phyloP scores from a whole-genome alignment of 495 filamentous ascomycete species.

The Penicillium roqueforti region DNA sequence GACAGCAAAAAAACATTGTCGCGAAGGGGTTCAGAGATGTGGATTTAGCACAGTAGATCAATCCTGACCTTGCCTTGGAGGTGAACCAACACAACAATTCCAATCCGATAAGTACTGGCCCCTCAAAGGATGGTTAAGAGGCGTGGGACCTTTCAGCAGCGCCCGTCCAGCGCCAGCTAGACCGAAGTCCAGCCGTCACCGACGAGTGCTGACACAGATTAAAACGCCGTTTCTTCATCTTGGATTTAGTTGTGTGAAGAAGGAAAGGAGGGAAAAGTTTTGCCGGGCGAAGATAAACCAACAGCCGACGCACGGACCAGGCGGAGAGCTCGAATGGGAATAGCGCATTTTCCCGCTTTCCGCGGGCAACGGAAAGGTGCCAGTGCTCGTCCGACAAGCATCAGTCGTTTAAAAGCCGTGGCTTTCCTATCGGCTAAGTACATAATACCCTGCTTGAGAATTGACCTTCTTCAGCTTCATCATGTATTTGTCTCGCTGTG shows the following conservation, averaged over 20 bases:
- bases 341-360: conserved; percentile 37
- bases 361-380: conserved; percentile 39
- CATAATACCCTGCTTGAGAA: conserved; percentile 8
- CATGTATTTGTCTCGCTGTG: conserved; percentile 44
- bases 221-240: conserved; percentile 48
- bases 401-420: conserved; percentile 20
- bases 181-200: conserved; percentile 23
- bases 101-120: conserved; percentile 47
- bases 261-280: conserved; percentile 25
- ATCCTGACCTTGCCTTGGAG: no score
- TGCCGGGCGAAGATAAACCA: conserved; percentile 20
- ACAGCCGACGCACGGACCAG: conserved; percentile 23
- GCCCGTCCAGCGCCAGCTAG: conserved; percentile 39
- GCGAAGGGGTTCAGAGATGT: not conserved
- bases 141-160: conserved; percentile 50
- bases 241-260: conserved; percentile 55
- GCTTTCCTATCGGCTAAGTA: conserved; percentile 24
- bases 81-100: conserved; percentile 34
- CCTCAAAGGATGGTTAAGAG: conserved; percentile 46
- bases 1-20: no score
- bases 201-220: conserved; percentile 46
- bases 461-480: conserved; percentile 13
- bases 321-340: conserved; percentile 25
- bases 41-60: not conserved
- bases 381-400: conserved; percentile 21